Conservation (phyloP, 768 basidiomycete species). For the Tricholoma sp. region DNA sequence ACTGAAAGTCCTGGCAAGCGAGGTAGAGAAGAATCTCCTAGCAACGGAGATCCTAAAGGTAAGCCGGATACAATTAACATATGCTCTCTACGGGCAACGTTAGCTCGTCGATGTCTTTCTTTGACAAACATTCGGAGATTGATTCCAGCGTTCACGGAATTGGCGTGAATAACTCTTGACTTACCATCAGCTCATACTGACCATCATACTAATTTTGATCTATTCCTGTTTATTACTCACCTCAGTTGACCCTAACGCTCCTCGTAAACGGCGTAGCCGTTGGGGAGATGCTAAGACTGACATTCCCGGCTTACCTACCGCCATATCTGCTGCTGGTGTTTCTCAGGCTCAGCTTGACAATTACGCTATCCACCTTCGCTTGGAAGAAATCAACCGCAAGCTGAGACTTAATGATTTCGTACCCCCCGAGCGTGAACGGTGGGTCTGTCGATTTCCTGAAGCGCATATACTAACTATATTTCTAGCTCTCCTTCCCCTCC, state of each 20-base stretch:
- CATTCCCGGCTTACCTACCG: slow-evolving; percentile 90
- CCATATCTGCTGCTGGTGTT: slow-evolving; percentile 89
- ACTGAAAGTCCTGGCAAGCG: slow-evolving; percentile 52
- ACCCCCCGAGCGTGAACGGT: slow-evolving; percentile 94
- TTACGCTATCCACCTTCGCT: slow-evolving; percentile 91
- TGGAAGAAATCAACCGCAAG: slow-evolving; percentile 98
- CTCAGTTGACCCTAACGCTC: slow-evolving; percentile 76
- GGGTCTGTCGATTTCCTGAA: slow-evolving; percentile 12
- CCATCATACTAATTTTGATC: slow-evolving; percentile 57
- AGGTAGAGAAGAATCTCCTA: slow-evolving; percentile 65
- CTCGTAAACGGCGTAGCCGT: slow-evolving; percentile 93
- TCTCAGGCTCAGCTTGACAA: slow-evolving; percentile 96
- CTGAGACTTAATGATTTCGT: slow-evolving; percentile 91
- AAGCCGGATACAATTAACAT: slow-evolving; percentile 38
- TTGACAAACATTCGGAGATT: slow-evolving; percentile 16
- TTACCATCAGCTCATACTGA: slow-evolving; percentile 33
- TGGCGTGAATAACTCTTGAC: slow-evolving; percentile 25
- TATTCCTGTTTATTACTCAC: slow-evolving; percentile 36
- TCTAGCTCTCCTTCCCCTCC: slow-evolving; percentile 91
- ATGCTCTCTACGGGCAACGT: slow-evolving; percentile 5
- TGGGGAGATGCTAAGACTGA: slow-evolving; percentile 96
- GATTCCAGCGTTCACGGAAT: slow-evolving; percentile 15
- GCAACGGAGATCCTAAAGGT: slow-evolving; percentile 65
- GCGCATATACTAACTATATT: slow-evolving; percentile 22
- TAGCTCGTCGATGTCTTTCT: slow-evolving; percentile 13